Evolutionary conservation across 1,139 yeast genomes (phyloP).

Genomic region (Barnettozyma hawaiiensis): DNA sequence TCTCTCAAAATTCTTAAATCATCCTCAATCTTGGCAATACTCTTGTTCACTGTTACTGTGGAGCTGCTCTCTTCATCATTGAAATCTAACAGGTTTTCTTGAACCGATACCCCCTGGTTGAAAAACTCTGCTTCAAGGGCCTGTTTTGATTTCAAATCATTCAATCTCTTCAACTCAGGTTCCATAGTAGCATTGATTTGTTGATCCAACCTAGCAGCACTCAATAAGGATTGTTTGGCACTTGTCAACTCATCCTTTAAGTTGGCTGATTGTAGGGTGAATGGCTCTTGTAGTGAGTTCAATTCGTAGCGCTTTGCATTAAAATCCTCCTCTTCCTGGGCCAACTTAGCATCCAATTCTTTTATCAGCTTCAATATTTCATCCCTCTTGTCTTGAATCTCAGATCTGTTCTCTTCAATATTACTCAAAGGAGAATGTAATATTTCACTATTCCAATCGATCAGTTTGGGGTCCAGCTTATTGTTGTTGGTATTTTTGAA

Average conservation of each 20-base stretch:
- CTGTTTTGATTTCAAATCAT: slow-evolving; percentile 30
- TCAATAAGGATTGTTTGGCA: slow-evolving; percentile 58
- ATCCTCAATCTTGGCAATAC: slow-evolving; percentile 22
- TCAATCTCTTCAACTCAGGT: slow-evolving; percentile 33
- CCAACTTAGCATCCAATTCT: slow-evolving; percentile 36
- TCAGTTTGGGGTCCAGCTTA: slow-evolving; percentile 22
- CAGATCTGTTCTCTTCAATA: slow-evolving; percentile 25
- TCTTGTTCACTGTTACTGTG: slow-evolving; percentile 12
- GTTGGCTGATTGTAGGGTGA: slow-evolving; percentile 29
- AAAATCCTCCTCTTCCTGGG: slow-evolving; percentile 34
- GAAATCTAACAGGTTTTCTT: slow-evolving; percentile 21
- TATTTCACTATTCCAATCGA: slow-evolving; percentile 26
- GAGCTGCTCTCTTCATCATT: slow-evolving; percentile 10
- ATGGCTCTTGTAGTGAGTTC: slow-evolving; percentile 34
- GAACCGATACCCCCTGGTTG: slow-evolving; percentile 8
- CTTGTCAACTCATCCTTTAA: slow-evolving; percentile 48
- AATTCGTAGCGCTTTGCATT: slow-evolving; percentile 28
- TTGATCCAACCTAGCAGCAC: slow-evolving; percentile 64
- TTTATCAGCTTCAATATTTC: slow-evolving; percentile 38
- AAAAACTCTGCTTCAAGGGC: slow-evolving; percentile 28
- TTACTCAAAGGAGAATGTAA: slow-evolving; percentile 25
- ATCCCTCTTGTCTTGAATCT: slow-evolving; percentile 31
- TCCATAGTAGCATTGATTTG: slow-evolving; percentile 42
- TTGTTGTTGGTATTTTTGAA: slow-evolving; percentile 36
- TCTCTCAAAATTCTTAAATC: slow-evolving; percentile 24